Base-by-base conservation (phyloP, 2,329 filamentous ascomycete genomes). In the Aspergillus brunneoviolaceus region DNA sequence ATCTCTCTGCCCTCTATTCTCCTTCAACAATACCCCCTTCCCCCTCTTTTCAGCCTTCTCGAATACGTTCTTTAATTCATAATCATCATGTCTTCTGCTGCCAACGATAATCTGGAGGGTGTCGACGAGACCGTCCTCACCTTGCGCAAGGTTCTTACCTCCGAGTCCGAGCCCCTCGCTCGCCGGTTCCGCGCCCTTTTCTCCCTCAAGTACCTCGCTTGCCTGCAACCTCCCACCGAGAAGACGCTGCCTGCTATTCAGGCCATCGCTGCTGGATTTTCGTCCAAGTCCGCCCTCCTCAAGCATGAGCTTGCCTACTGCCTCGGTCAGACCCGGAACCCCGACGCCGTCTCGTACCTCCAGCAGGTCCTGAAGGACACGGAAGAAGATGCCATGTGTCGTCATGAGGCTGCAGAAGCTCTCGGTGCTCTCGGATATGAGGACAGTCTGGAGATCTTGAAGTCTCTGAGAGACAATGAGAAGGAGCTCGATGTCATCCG, bases 261-360 rank as follows among this genome's bases (percentile, higher is more conserved):
- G 66, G 93, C 95, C 48, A 99, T 99, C 68, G 92, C 94, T 2
- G 92, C 92, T 7, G 94, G 84, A 2, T 95, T 99, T 69, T 71
- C 81, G 0, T 96, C 94, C 3, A 88, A 90, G 0, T 98, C 94
- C 4, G 94, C 92, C 3, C 84, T 98, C 9, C 82, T 98, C 51
- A 98, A 98, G 81, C 95, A 99, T 77, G 95, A 99, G 76, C 84
- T 99, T 52, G 95, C 95, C 27, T 99, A 99, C 80, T 99, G 95
- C 73, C 85, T 99, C 2, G 95, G 95, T 7, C 95, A 99, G 79
- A 94, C 91, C 1, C 87, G 87, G 60, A 92, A 96, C 72, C 77
- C 83, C 54, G 87, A 87, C 50, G 90, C 93, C 0, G 85, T 92
- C 10, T 84, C 88, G 10, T 89, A 87, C 63, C 81, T 99, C 66